Evolutionary conservation across 257 asterid species (phyloP).

Genomic region (Salvia miltiorrhiza): DNA sequence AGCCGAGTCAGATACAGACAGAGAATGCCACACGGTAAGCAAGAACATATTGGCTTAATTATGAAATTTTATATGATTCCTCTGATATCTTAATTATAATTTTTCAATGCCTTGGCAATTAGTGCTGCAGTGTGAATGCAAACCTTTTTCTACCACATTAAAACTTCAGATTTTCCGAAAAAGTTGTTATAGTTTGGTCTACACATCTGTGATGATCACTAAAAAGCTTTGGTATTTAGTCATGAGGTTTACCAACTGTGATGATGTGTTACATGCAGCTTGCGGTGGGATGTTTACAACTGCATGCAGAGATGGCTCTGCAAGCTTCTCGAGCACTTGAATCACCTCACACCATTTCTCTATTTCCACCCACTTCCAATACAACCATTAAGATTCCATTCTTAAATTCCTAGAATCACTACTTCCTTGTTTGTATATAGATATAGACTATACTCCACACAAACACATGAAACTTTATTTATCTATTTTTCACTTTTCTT

Average conservation of each 20-base stretch:
- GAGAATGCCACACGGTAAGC: constrained; percentile 84
- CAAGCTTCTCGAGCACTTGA: constrained; percentile 86
- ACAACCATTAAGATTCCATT: constrained; percentile 50
- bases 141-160: too few species aligned
- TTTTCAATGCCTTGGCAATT: background rate
- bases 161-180: too few species aligned
- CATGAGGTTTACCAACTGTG: too few species aligned
- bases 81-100: background rate
- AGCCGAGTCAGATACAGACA: constrained; percentile 82
- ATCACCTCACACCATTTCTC: constrained; percentile 36
- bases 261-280: constrained; percentile 50
- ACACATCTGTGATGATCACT: too few species aligned
- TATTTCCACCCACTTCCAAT: constrained; percentile 39
- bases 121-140: background rate
- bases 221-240: too few species aligned
- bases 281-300: constrained; percentile 85
- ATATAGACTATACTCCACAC: too few species aligned
- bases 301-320: constrained; percentile 87
- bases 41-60: constrained; percentile 2
- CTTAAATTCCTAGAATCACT: constrained; percentile 22
- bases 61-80: constrained; percentile 7
- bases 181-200: too few species aligned
- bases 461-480: too few species aligned
- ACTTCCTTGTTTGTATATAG: background rate
- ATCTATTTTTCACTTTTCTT: too few species aligned